Evolutionary conservation across 805 yeast species (phyloP), one percentile per base, ranked within the genome.

Genomic region (Starmera pachycereana): DNA sequence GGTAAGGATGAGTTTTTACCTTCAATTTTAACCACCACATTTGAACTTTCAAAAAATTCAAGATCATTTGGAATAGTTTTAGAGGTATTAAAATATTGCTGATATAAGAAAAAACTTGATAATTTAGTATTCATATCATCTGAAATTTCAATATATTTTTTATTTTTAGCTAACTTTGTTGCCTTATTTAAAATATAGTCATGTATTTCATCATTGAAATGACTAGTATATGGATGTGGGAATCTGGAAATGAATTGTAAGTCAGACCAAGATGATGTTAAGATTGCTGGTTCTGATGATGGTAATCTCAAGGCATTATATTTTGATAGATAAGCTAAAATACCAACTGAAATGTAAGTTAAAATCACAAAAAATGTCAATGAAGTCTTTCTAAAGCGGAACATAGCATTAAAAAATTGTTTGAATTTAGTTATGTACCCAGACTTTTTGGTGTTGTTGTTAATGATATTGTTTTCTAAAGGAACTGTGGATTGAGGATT

Each of bases 191-290:
- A 45, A 33, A 89, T 56, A 52, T 78, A 83, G 47, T 77, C 80
- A 57, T 82, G 90, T 12, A 88, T 87, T 28, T 65, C 66, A 57
- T 81, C 90, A 59, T 86, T 88, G 12, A 79, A 84, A 42, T 66
- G 75, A 0, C 95, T 80, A 19, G 77, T 75, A 58, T 82, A 89
- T 1, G 96, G 87, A 60, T 89, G 97, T 39, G 76, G 78, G 25
- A 68, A 55, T 29, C 61, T 51, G 0, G 92, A 81, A 10, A 89
- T 78, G 4, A 61, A 56, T 55, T 87, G 94, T 37, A 89, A 65
- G 51, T 81, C 84, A 2, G 60, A 45, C 96, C 96, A 89, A 3
- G 83, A 53, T 9, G 69, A 53, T 2, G 65, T 39, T 7, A 62
- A 50, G 7, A 52, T 47, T 32, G 61, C 63, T 1, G 71, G 65